Evolutionary conservation across 345 rosid genomes (phyloP).

Genomic region (Punica granatum): DNA sequence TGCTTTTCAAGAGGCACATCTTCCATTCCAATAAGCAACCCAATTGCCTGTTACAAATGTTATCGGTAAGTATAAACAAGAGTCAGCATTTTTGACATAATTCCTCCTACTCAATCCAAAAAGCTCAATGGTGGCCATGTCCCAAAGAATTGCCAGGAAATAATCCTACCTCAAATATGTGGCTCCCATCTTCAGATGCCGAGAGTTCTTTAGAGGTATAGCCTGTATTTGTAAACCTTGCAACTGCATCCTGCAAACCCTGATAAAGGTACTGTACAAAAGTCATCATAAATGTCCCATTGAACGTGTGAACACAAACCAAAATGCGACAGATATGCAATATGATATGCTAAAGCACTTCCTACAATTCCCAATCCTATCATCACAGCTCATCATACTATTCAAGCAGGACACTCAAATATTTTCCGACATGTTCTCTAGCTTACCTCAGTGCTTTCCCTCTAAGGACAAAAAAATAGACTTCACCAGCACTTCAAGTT

Average conservation of each 20-base stretch:
- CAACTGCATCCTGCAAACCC: constrained; percentile 79
- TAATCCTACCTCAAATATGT: constrained; percentile 77
- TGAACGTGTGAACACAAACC: constrained; percentile 9
- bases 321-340: neutral
- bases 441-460: neutral
- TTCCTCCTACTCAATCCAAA: neutral
- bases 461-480: neutral
- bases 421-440: neutral
- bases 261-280: constrained; percentile 18
- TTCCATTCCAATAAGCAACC: constrained; percentile 84
- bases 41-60: constrained; percentile 59
- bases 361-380: neutral
- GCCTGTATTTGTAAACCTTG: constrained; percentile 50
- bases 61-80: neutral
- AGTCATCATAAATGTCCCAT: neutral
- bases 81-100: neutral
- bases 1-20: constrained; percentile 81
- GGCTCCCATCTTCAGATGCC: constrained; percentile 79
- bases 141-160: neutral
- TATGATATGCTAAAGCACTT: neutral
- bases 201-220: constrained; percentile 35
- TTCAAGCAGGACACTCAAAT: neutral
- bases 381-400: neutral
- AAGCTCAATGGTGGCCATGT: too few species aligned
- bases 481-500: neutral